Conservation (phyloP, 2,329 filamentous ascomycete genomes). For the Stagonosporopsis tanaceti region DNA sequence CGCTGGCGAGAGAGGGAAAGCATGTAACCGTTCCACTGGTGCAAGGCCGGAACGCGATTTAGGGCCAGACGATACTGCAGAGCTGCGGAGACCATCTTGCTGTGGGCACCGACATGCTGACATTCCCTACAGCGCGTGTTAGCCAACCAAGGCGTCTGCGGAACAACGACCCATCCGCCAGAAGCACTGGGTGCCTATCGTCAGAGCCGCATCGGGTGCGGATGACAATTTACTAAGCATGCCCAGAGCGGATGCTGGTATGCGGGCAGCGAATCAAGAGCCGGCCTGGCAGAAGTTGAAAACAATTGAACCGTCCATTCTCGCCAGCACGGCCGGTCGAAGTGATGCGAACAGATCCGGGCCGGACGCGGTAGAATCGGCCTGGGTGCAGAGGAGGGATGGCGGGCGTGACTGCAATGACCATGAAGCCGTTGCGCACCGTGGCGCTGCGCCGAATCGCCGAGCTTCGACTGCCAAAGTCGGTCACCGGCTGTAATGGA, state of each 20-base stretch:
- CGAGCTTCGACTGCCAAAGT: conserved; percentile 16
- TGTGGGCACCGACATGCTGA: background rate
- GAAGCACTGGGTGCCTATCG: conserved; percentile 10
- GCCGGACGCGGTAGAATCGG: conserved; percentile 10
- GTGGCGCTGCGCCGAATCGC: conserved; percentile 12
- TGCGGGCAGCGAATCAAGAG: background rate
- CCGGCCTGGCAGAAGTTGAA: conserved; percentile 3
- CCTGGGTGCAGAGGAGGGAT: background rate
- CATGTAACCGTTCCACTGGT: background rate
- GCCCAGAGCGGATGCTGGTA: background rate
- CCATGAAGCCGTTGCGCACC: conserved; percentile 4
- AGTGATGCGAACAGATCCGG: background rate
- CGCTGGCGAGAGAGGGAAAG: background rate
- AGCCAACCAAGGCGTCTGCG: background rate
- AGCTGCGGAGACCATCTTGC: background rate
- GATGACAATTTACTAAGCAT: conserved; percentile 1
- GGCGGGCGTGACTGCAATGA: background rate
- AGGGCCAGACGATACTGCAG: background rate
- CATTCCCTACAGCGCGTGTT: background rate
- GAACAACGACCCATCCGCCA: conserved; percentile 1
- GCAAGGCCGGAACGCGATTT: background rate
- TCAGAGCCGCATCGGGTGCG: conserved; percentile 5
- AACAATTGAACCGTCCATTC: background rate
- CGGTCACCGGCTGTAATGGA: conserved; percentile 17
- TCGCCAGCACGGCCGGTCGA: background rate